Base-by-base conservation (phyloP, 306 rosid genomes). In the Abrus precatorius region DNA sequence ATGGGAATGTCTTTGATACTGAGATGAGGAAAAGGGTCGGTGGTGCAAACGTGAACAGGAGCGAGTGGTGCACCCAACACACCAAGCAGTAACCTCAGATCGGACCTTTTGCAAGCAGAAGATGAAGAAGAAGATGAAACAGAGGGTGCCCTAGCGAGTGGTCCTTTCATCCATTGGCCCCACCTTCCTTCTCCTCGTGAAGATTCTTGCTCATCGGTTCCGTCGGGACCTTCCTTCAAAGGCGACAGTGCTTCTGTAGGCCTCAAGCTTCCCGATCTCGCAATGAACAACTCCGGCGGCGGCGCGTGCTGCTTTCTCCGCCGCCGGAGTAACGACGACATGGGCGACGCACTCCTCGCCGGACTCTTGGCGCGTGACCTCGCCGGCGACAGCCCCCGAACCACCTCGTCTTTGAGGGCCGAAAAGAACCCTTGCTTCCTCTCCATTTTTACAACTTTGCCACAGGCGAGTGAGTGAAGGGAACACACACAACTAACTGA, bases 1-100 rank as follows among this genome's bases (percentile, higher is more conserved):
- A 95, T 95, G 83, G 99, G 98, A 27, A 90, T 93, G 83, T 93
- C 99, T 86, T 95, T 95, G 86, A 95, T 95, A 87, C 98, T 91
- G 40, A 91, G 97, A 59, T 95, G 99, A 84, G 99, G 98, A 57
- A 89, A 84, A 4, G 93, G 93, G 65, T 95, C 98, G 10, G 89
- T 34, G 45, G 96, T 89, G 87, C 89, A 85, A 38, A 95, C 99
- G 84, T 93, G 99, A 63, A 95, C 91, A 32, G 99, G 99, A 1
- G 94, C 96, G 9, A 95, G 89, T 11, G 99, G 99, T 13, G 99
- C 99, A 72, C 98, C 99, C 86, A 95, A 72, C 11, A 95, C 99
- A 36, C 99, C 98, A 40, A 95, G 97, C 77, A 95, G 70, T 77
- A 95, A 76, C 77, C 99, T 90, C 89, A 95, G 97, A 95, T 95